Percentiles rank a stretch among this genome's conserved stretches.
Evolutionary conservation across 2,329 filamentous ascomycete genomes (phyloP).

Genomic region (Cryphonectria naterciae): DNA sequence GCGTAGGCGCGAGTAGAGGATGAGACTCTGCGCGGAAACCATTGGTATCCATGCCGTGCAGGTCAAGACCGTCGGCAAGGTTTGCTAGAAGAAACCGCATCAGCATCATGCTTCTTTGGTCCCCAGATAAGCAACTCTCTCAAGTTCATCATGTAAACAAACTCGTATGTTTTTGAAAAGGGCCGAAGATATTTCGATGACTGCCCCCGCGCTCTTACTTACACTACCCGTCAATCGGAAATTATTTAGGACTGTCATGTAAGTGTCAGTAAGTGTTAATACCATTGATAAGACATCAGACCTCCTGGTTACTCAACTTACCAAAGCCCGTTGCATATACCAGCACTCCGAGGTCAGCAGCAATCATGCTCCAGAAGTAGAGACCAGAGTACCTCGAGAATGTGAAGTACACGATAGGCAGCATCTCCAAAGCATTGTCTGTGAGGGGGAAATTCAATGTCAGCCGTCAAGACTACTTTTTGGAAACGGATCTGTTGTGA

Average conservation of each 20-base stretch:
- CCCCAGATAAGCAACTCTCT: background rate
- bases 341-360: conserved; percentile 41
- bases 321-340: conserved; percentile 49
- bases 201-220: conserved; percentile 2
- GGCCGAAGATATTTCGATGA: background rate
- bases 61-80: conserved; percentile 44
- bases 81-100: conserved; percentile 13
- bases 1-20: conserved; percentile 66
- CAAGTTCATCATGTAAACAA: background rate
- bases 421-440: conserved; percentile 23
- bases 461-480: background rate
- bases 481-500: background rate
- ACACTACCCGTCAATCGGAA: conserved; percentile 28
- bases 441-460: background rate
- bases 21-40: conserved; percentile 64
- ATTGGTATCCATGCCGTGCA: conserved; percentile 59
- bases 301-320: conserved; percentile 36
- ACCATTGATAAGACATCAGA: conserved; percentile 34
- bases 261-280: conserved; percentile 41
- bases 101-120: background rate
- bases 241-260: conserved; percentile 44
- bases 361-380: conserved; percentile 46
- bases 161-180: background rate
- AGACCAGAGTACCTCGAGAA: conserved; percentile 34
- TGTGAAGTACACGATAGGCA: conserved; percentile 22